Evolutionary conservation across 1,139 yeast species (phyloP), one percentile per base, ranked within the genome.

Genomic region (Yamadazyma atmosphaerica): DNA sequence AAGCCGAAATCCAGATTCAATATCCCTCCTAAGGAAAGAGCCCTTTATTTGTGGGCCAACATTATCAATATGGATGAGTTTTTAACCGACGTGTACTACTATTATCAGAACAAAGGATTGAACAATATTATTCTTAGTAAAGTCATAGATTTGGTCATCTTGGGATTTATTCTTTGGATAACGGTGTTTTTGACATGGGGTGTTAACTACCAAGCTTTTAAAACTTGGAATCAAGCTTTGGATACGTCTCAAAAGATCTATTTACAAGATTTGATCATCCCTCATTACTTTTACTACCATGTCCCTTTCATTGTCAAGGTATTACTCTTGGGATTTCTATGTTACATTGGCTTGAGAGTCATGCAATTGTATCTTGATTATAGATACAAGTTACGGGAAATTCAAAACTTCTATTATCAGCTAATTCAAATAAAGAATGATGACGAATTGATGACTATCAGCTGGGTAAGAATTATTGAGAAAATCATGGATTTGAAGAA

Each of bases 31-130:
- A 78, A 75, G 48, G 97, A 90, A 56, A 65, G 90, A 36, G 96
- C 98, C 0, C 68, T 86, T 31, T 92, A 96, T 86, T 74, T 87
- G 42, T 94, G 98, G 98, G 95, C 98, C 1, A 92, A 92, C 52
- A 88, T 92, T 24, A 87, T 87, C 48, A 90, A 92, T 57, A 74
- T 92, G 61, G 98, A 92, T 60, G 77, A 81, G 36, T 92, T 92
- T 51, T 67, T 92, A 21, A 79, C 79, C 39, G 95, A 90, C 49
- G 83, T 89, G 6, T 92, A 94, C 60, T 73, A 76, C 39, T 92
- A 89, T 57, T 94, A 86, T 55, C 66, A 86, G 32, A 96, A 95
- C 3, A 86, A 83, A 55, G 99, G 99, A 0, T 72, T 85, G 42
- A 71, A 75, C 36, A 87, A 95, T 56, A 88, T 92, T 25, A 61